A percentile compares a stretch with the other conserved stretches of the same genome.
Evolutionary conservation across 768 basidiomycete species (phyloP).

Genomic region (Albatrellus ellisii): DNA sequence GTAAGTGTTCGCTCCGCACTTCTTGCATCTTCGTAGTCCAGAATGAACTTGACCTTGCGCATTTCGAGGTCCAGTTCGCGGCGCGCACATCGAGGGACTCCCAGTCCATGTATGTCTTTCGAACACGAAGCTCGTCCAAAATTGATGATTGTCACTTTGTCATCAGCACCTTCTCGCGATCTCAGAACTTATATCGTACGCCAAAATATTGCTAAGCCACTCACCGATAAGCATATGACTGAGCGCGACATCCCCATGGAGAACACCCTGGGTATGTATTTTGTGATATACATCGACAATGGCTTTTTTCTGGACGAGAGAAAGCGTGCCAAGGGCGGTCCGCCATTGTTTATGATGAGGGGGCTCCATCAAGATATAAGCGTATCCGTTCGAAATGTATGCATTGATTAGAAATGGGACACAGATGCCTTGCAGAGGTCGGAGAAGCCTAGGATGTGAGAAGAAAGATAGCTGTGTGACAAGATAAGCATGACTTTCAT

Average conservation of each 20-base stretch:
- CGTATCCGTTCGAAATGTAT: conserved; percentile 26
- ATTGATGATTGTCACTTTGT: conserved; percentile 32
- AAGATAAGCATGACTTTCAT: too few relatives aligned
- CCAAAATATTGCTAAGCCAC: background rate
- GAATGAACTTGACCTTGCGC: conserved; percentile 40
- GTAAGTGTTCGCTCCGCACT: conserved; percentile 9
- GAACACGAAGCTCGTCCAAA: conserved; percentile 27
- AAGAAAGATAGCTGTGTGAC: conserved; percentile 36
- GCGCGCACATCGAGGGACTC: conserved; percentile 23
- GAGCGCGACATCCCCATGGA: conserved; percentile 19
- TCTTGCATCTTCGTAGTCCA: conserved; percentile 31
- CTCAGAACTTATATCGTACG: background rate
- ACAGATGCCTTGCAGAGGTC: conserved; percentile 37
- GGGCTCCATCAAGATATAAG: conserved; percentile 34
- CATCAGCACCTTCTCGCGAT: conserved; percentile 26
- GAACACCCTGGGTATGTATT: conserved; percentile 23
- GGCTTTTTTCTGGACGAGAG: conserved; percentile 33
- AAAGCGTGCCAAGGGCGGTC: conserved; percentile 44
- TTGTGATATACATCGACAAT: conserved; percentile 37
- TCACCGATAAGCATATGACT: conserved; percentile 35
- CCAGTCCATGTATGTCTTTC: conserved; percentile 19
- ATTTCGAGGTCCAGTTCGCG: conserved; percentile 37
- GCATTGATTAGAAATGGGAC: conserved; percentile 42
- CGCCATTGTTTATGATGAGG: conserved; percentile 50
- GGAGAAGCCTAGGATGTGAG: conserved; percentile 31